Evolutionary conservation across 1,284 basidiomycete species (phyloP), one percentile per base, ranked within the genome.

Genomic region (Ustilago esculenta): DNA sequence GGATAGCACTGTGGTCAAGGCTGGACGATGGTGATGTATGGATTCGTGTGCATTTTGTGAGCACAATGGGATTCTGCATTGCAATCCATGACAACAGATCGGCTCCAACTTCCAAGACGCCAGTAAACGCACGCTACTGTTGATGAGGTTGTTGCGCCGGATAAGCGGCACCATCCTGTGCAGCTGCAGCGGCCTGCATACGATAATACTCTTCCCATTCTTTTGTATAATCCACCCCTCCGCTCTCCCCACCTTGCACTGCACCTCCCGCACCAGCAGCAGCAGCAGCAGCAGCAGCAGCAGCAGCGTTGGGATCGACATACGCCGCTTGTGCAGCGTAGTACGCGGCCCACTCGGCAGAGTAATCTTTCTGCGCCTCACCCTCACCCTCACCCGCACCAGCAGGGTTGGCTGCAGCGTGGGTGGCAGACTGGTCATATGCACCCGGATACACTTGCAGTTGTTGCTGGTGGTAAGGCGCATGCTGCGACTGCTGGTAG

Each of bases 331-430:
- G 72, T 6, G 71, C 72, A 0, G 76, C 76, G 34, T 80, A 80
- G 45, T 80, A 80, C 0, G 79, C 75, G 14, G 79, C 79, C 79
- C 79, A 80, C 45, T 80, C 77, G n/a, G 77, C 74, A 14, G 75
- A 71, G 42, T 79, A 79, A 59, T 79, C 77, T 17, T 59, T 70
- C 46, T 79, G 76, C 5, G 45, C 65, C 21, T 54, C 61, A 18
- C 11, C 55, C 5, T 27, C 47, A 24, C 4, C 54, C 3, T 20
- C 49, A 15, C 39, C 39, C 8, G 35, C 17, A 4, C 32, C 33
- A 10, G 46, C 36, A 21, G 36, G 32, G n/a, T 10, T 17, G 11
- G 33, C n/a, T 6, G 33, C n/a, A n/a, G n/a, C n/a, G n/a, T n/a
- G n/a, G n/a, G n/a, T n/a, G n/a, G n/a, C n/a, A n/a, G n/a, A n/a